Evolutionary conservation across 306 rosid genomes (phyloP).

Genomic region (Lotus japonicus): DNA sequence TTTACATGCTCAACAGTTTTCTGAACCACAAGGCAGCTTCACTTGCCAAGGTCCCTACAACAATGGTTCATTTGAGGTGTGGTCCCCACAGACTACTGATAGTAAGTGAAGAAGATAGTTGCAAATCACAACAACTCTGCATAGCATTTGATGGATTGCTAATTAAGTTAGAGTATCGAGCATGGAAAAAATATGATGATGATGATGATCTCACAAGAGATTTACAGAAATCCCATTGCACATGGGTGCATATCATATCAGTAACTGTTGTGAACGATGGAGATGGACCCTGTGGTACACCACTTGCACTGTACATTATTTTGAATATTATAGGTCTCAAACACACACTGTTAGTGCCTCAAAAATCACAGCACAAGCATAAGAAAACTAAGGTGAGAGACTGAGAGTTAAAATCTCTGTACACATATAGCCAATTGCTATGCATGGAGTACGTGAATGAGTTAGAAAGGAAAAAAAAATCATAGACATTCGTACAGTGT

Average conservation of each 20-base stretch:
- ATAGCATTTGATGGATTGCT: slow-evolving; percentile 25
- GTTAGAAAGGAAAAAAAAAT: too few relatives aligned
- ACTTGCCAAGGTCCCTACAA: slow-evolving; percentile 32
- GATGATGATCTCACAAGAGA: slow-evolving; percentile 38
- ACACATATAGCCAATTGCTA: too few relatives aligned
- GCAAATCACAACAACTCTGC: slow-evolving; percentile 37
- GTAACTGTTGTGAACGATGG: not conserved
- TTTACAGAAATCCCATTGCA: slow-evolving; percentile 38
- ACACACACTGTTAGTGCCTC: not conserved
- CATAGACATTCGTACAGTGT: too few relatives aligned
- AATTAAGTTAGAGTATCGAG: not conserved
- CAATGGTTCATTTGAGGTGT: slow-evolving; percentile 20
- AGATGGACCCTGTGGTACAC: slow-evolving; percentile 21
- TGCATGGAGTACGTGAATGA: too few relatives aligned
- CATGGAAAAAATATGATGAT: slow-evolving; percentile 6
- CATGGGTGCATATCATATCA: slow-evolving; percentile 48
- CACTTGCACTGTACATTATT: not conserved
- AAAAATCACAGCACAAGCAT: not conserved
- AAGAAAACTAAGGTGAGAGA: too few relatives aligned
- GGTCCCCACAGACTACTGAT: slow-evolving; percentile 30
- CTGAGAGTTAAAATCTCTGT: too few relatives aligned
- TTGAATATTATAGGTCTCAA: slow-evolving; percentile 21
- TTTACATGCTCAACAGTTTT: slow-evolving; percentile 7
- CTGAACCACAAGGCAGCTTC: slow-evolving; percentile 28
- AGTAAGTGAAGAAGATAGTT: slow-evolving; percentile 29